phyloP scores from a whole-genome alignment of 2,329 filamentous ascomycete species.

The Fusarium sp. region DNA sequence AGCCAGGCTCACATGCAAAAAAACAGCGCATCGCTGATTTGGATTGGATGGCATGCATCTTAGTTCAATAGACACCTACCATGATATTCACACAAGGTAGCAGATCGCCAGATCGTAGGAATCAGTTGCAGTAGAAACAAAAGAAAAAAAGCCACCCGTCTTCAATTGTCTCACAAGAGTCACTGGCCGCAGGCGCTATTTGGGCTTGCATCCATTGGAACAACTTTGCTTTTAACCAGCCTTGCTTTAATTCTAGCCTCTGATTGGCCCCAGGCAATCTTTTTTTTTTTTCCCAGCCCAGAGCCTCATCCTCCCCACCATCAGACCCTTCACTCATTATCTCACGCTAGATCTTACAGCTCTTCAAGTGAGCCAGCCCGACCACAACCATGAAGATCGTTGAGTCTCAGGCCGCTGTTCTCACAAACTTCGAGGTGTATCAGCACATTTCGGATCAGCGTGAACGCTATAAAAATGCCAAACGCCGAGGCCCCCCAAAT shows the following conservation, averaged over 20 bases:
- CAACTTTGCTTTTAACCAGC: conserved; percentile 2
- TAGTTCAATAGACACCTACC: conserved; percentile 7
- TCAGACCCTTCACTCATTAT: conserved; percentile 15
- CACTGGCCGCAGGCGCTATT: conserved; percentile 1
- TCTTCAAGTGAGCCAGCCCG: conserved; percentile 3
- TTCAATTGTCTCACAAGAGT: conserved; percentile 5
- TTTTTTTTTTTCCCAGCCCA: conserved; percentile 7
- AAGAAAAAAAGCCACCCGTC: conserved; percentile 8
- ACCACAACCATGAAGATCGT: conserved; percentile 74
- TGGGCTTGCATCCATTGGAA: conserved; percentile 4
- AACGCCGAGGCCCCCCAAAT: conserved; percentile 69
- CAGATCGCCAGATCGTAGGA: conserved; percentile 2
- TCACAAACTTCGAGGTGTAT: conserved; percentile 83
- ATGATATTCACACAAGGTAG: conserved; percentile 23
- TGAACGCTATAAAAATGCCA: conserved; percentile 65
- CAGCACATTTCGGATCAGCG: conserved; percentile 73
- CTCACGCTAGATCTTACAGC: conserved; percentile 1
- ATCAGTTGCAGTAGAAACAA: not conserved
- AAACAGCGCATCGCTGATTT: conserved; percentile 2
- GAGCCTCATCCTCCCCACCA: conserved; percentile 37
- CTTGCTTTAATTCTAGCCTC: not conserved
- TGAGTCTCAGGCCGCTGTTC: conserved; percentile 77
- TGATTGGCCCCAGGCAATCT: conserved; percentile 27
- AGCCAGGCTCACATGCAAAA: conserved; percentile 34
- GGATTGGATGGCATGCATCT: conserved; percentile 4